Conservation (phyloP, 1,284 basidiomycete genomes). For the Leccinum ponderosum region DNA sequence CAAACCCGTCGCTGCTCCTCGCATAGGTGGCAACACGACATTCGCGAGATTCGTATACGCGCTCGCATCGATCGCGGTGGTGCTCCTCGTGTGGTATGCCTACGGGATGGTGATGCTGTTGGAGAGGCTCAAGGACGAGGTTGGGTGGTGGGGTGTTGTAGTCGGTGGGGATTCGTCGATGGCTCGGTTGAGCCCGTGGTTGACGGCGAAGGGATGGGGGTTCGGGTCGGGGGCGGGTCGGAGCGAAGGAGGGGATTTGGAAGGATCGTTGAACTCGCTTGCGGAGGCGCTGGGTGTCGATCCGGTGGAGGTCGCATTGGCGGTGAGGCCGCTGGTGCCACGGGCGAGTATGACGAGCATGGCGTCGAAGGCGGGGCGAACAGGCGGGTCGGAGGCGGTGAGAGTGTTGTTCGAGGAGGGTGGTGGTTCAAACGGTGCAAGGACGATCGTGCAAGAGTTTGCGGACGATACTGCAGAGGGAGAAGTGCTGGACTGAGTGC, state of each 20-base stretch:
- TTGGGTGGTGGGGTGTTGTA: conserved; percentile 25
- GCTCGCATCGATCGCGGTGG: neutral
- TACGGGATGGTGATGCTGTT: neutral
- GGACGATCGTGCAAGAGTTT: neutral
- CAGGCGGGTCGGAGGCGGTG: neutral
- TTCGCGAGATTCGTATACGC: neutral
- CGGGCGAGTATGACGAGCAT: neutral
- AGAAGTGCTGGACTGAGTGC: neutral
- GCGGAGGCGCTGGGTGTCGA: conserved; percentile 46
- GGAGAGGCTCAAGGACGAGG: conserved; percentile 17
- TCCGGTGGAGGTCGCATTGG: conserved; percentile 57
- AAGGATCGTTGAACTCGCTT: conserved; percentile 56
- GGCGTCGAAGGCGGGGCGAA: conserved; percentile 52
- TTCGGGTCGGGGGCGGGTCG: neutral
- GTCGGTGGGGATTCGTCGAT: conserved; percentile 1
- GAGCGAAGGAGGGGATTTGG: conserved; percentile 19
- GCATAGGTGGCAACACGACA: neutral
- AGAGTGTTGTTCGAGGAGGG: neutral
- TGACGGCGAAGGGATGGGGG: neutral
- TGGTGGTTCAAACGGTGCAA: neutral
- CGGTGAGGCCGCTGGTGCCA: conserved; percentile 47
- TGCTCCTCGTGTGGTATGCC: neutral
- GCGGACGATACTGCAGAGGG: neutral
- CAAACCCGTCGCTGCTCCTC: neutral
- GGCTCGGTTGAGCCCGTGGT: conserved; percentile 3